Evolutionary conservation across 768 basidiomycete genomes (phyloP), one percentile per base, ranked within the genome.

Genomic region (Amanita rubescens): DNA sequence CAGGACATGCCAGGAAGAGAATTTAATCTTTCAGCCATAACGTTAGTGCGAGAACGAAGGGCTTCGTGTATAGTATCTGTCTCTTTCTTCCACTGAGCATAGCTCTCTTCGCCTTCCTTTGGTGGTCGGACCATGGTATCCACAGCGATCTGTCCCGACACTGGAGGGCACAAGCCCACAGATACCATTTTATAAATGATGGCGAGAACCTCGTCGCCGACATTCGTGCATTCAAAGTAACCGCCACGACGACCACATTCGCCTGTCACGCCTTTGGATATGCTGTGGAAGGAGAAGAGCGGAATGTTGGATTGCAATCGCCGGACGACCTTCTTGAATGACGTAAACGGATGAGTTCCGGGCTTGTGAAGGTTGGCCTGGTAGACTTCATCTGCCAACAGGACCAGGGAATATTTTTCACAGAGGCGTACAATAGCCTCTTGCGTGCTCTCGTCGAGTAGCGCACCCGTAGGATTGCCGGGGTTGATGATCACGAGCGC

Each of bases 351-450:
- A 66, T 88, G 82, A 1, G 74, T 74, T 2, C 68, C 63, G 38
- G 71, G 74, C 42, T 77, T 74, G 73, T 94, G 94, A 41, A 98
- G 78, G 74, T 98, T 98, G 60, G 72, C 73, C 70, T 99, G 95
- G 77, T 99, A 97, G n/a, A 99, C 95, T 68, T 99, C 95, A 68
- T 99, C 95, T 0, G 95, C 95, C 58, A 98, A 80, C 48, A 99
- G 81, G 19, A 95, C 87, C 54, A 99, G 82, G 6, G 75, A 74
- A 70, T 97, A 75, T 59, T 87, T 76, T 65, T 94, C 89, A 70
- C 93, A 95, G 9, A 98, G 69, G 24, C 81, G 70, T n/a, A 96
- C 82, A 54, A 99, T 78, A 46, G 78, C 71, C 53, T 76, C 72
- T 76, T 93, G 89, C 19, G 87, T 89, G 25, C 68, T 58, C 54